Percentiles rank a stretch among this genome's conserved stretches.
These are phyloP conservation scores for Alisma plantagoaquatica DNA, from an alignment of 106 monocot species.

Conservation along the genomic window DNA sequence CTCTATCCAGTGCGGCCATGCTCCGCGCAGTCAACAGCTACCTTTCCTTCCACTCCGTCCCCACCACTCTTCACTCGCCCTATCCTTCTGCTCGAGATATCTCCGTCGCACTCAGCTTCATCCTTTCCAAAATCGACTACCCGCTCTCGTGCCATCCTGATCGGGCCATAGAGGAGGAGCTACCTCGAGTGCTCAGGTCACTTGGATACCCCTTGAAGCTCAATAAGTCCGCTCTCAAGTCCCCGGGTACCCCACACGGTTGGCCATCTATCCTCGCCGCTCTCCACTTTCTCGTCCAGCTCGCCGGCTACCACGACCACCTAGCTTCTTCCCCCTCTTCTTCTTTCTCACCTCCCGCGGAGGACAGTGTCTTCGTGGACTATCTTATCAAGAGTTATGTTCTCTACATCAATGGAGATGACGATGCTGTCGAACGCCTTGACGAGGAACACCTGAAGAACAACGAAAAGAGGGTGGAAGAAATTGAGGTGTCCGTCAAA, in stretches of 20 bases:
- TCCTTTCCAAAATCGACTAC: constrained; percentile 36
- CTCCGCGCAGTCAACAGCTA: constrained; percentile 56
- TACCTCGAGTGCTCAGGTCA: constrained; percentile 27
- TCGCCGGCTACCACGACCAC: constrained; percentile 31
- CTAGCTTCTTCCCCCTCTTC: constrained; percentile 6
- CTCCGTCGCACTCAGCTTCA: constrained; percentile 22
- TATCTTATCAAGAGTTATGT: constrained; percentile 41
- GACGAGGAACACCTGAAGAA: constrained; percentile 35
- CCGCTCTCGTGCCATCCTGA: constrained; percentile 15
- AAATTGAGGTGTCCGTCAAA: constrained; percentile 2
- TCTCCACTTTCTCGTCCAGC: constrained; percentile 68
- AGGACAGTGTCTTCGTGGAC: constrained; percentile 19
- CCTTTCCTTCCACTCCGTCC: constrained; percentile 32
- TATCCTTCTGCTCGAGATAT: constrained; percentile 67
- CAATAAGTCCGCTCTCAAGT: constrained; percentile 55
- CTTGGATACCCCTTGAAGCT: constrained; percentile 62
- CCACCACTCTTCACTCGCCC: constrained; percentile 38
- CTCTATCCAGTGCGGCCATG: constrained; percentile 23
- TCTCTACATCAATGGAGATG: constrained; percentile 62
- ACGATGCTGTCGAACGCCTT: constrained; percentile 35
- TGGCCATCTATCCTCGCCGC: constrained; percentile 67
- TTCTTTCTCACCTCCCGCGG: not conserved
- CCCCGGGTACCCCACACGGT: constrained; percentile 76
- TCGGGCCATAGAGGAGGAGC: constrained; percentile 36
- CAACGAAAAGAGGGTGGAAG: constrained; percentile 14